A percentile compares a stretch with the other conserved stretches of the same genome.
Evolutionary conservation across 2,329 filamentous ascomycete species (phyloP).

Genomic region (Plenodomus lindquistii): DNA sequence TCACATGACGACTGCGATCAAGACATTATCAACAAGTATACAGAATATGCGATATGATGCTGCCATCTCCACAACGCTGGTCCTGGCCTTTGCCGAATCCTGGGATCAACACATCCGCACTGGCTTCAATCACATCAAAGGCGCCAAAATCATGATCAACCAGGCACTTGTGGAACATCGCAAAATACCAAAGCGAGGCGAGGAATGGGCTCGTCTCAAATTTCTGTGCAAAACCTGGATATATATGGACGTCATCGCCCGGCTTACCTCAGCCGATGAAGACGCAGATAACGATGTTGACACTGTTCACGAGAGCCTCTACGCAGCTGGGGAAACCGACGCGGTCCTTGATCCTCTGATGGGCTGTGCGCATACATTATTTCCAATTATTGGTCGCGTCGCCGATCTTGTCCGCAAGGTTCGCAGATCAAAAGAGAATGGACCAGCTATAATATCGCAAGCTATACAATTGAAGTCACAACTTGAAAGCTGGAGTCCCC

Average conservation of each 20-base stretch:
- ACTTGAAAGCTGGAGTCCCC: conserved; percentile 65
- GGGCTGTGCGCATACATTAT: conserved; percentile 69
- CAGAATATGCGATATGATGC: conserved; percentile 66
- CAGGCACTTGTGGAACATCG: conserved; percentile 59
- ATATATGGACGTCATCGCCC: conserved; percentile 74
- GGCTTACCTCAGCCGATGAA: conserved; percentile 65
- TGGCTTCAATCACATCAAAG: conserved; percentile 70
- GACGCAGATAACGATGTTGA: conserved; percentile 60
- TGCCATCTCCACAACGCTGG: conserved; percentile 70
- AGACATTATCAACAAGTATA: conserved; percentile 62
- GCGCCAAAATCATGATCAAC: conserved; percentile 66
- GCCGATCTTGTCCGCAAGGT: conserved; percentile 69
- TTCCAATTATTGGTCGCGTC: conserved; percentile 68
- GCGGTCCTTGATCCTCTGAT: conserved; percentile 70
- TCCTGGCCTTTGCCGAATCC: conserved; percentile 69
- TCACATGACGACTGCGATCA: conserved; percentile 69
- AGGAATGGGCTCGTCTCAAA: conserved; percentile 56
- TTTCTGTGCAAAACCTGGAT: conserved; percentile 74
- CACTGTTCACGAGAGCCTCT: conserved; percentile 42
- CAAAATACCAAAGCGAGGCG: conserved; percentile 46
- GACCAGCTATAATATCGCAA: conserved; percentile 63
- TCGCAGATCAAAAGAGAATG: conserved; percentile 59
- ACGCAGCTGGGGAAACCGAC: conserved; percentile 42
- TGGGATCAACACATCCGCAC: conserved; percentile 73
- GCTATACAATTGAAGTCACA: conserved; percentile 64